Base-by-base conservation (phyloP, 495 filamentous ascomycete genomes). In the Penicillium silybi region DNA sequence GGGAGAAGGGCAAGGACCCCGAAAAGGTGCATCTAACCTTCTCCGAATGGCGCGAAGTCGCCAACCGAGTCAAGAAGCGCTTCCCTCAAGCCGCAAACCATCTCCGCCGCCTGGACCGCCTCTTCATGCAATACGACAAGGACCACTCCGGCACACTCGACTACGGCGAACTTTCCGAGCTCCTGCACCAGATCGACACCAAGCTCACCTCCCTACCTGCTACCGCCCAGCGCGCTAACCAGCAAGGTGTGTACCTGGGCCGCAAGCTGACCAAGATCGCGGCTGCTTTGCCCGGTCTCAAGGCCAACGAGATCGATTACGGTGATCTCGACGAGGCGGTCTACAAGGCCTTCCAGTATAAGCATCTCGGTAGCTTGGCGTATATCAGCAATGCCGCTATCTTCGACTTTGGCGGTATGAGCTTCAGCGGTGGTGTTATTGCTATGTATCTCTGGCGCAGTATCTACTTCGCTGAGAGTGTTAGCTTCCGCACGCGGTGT, bases 401-500 rank as follows among this genome's bases (percentile, higher is more conserved):
- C 38, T 97, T 99, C 60, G 95, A 99, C 62, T 78, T 89, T 27
- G 79, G 79, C 41, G 95, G 92, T 0, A 76, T 88, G 77, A 87
- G 78, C 50, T 79, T 95, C 51, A 82, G 80, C 1, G 95, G 95
- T 22, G 95, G 95, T 2, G 65, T 99, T 49, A 75, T 96, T 77
- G 93, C 90, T 10, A 91, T 97, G 59, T 99, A 99, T 70, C 81
- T 96, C 46, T 99, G 95, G 95, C 75, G 92, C 40, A 92, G 90
- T 58, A 85, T 97, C 27, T 99, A 99, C 71, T 97, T 99, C 71
- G 91, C 95, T 17, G 89, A 99, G 79, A 96, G 91, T 69, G 95
- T 99, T 38, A 96, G 90, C 65, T 78, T 96, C 43, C 74, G 95
- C 63, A 99, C 95, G 39, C 79, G 93, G 48, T 77, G 90, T 57